Conservation (phyloP, 768 basidiomycete genomes). For the Gymnopilus dilepis region DNA sequence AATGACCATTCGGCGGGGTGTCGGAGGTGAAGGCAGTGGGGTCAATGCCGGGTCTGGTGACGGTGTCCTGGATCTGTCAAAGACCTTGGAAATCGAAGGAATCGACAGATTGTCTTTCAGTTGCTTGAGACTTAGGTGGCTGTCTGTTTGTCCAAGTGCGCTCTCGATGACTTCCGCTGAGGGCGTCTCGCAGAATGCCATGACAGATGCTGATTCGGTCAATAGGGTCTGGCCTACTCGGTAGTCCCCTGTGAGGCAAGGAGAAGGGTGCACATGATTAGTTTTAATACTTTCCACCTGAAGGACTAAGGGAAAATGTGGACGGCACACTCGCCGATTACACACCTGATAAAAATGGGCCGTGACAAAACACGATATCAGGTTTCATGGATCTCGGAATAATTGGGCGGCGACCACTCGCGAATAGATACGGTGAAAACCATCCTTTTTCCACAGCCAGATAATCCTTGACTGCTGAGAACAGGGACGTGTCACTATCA, state of each 20-base stretch:
- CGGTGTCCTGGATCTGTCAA: conserved; percentile 54
- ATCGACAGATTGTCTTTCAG: conserved; percentile 30
- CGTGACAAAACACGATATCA: conserved; percentile 69
- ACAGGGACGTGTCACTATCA: conserved; percentile 58
- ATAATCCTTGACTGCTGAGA: conserved; percentile 66
- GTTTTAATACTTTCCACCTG: not conserved
- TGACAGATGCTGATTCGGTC: conserved; percentile 58
- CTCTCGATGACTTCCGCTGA: conserved; percentile 26
- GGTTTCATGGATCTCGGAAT: conserved; percentile 69
- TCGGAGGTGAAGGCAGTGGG: conserved; percentile 44
- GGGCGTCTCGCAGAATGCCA: conserved; percentile 46
- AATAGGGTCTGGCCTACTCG: conserved; percentile 61
- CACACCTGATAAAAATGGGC: conserved; percentile 62
- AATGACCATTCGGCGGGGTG: conserved; percentile 61
- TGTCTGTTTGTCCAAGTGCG: conserved; percentile 19
- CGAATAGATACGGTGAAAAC: conserved; percentile 72
- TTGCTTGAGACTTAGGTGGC: conserved; percentile 16
- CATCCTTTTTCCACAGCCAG: conserved; percentile 68
- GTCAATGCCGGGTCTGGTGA: conserved; percentile 54
- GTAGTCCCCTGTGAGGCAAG: conserved; percentile 60
- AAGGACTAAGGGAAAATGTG: not conserved
- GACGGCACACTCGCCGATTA: not conserved
- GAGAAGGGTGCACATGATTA: conserved; percentile 1
- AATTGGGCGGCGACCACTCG: conserved; percentile 61
- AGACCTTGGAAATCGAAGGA: conserved; percentile 48